Conservation (phyloP, 176 grass and related monocot species). For the Oryza coarctata region DNA sequence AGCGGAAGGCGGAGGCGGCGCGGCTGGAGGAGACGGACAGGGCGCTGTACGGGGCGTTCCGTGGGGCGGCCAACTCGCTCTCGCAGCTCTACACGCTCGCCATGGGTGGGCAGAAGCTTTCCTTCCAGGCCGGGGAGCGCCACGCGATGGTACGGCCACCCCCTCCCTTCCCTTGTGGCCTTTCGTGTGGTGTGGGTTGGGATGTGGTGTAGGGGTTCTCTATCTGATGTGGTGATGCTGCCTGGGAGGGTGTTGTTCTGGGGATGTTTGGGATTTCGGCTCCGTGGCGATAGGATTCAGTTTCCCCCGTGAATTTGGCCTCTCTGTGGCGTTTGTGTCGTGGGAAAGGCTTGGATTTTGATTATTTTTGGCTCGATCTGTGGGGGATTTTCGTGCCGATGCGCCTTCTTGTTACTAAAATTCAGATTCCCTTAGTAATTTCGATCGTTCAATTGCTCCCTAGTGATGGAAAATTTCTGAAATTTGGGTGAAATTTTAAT, state of each 20-base stretch:
- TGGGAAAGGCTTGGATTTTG: neutral
- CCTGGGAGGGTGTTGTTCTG: neutral
- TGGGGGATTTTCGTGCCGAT: neutral
- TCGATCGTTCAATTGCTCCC: neutral
- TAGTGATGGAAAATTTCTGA: neutral
- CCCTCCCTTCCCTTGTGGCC: no score
- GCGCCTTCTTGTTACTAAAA: neutral
- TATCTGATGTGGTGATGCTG: neutral
- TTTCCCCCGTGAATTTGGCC: neutral
- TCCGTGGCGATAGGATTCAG: neutral
- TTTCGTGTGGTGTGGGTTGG: neutral
- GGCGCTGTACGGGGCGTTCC: constrained; percentile 64
- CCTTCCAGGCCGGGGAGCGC: constrained; percentile 67
- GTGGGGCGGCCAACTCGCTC: constrained; percentile 64
- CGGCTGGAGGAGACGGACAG: constrained; percentile 76
- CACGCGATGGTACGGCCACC: constrained; percentile 54
- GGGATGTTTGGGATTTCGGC: neutral
- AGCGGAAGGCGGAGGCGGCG: constrained; percentile 69
- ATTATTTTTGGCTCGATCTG: neutral
- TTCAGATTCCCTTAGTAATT: neutral
- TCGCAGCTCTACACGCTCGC: constrained; percentile 68
- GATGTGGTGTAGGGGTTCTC: neutral
- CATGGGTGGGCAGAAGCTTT: constrained; percentile 70
- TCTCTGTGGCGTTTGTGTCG: neutral
- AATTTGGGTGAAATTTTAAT: neutral